phyloP scores from a whole-genome alignment of 768 basidiomycete species.

The Cystobasidium onofrii region DNA sequence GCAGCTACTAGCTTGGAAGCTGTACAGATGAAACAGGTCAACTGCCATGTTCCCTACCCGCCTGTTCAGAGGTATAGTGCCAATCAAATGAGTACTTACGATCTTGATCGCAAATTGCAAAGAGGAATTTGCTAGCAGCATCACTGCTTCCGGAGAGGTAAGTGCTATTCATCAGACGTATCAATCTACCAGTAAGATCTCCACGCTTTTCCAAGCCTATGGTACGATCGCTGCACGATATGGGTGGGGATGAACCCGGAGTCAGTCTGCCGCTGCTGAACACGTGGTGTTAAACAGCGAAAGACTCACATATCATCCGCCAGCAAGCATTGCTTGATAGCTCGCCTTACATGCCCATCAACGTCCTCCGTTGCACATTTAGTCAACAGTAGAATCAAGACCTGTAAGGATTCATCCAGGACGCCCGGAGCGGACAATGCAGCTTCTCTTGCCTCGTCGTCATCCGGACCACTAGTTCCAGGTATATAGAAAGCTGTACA shows the following conservation, averaged over 20 bases:
- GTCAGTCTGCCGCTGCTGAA: too few relatives aligned
- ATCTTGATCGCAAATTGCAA: conserved; percentile 69
- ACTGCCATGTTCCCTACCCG: background rate
- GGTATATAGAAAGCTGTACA: background rate
- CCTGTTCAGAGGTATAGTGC: background rate
- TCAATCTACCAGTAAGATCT: conserved; percentile 67
- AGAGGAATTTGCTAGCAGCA: conserved; percentile 78
- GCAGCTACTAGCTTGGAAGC: conserved; percentile 66
- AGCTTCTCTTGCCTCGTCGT: conserved; percentile 7
- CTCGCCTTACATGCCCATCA: conserved; percentile 54
- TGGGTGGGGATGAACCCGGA: too few relatives aligned
- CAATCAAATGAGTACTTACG: conserved; percentile 46
- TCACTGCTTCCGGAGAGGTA: conserved; percentile 66
- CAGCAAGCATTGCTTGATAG: conserved; percentile 61
- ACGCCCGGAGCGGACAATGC: conserved; percentile 40
- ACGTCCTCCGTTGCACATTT: conserved; percentile 56
- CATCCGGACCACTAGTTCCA: conserved; percentile 13
- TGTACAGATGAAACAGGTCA: conserved; percentile 38
- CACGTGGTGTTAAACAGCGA: too few relatives aligned
- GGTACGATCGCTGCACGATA: conserved; percentile 57
- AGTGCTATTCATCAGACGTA: conserved; percentile 66
- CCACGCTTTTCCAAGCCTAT: conserved; percentile 63
- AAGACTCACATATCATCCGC: conserved; percentile 58
- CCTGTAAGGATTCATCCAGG: conserved; percentile 69
- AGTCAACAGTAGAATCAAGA: conserved; percentile 66